These are phyloP conservation scores for Aspergillus vadensis DNA, from an alignment of 2,329 filamentous ascomycete genomes.

Conservation along the genomic window DNA sequence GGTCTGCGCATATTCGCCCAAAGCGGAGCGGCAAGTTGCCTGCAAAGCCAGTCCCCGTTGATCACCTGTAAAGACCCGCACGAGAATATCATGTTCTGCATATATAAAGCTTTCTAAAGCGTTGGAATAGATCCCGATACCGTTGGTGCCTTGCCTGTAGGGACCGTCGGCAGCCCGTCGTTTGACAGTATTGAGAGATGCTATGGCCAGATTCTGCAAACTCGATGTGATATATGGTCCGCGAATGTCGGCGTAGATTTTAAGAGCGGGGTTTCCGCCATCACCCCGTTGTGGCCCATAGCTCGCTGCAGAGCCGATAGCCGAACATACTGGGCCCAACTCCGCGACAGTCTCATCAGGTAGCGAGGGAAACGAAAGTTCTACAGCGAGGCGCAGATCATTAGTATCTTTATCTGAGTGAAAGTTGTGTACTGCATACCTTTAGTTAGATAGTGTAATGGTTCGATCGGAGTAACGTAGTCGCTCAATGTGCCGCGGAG, in stretches of 20 bases:
- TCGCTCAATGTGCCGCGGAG: conserved; percentile 79
- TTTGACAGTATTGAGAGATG: conserved; percentile 79
- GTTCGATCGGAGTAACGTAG: conserved; percentile 79
- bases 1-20: conserved; percentile 82
- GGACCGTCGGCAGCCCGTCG: conserved; percentile 75
- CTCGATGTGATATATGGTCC: conserved; percentile 83
- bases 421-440: conserved; percentile 47
- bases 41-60: conserved; percentile 81
- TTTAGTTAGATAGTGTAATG: conserved; percentile 90
- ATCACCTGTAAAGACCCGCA: conserved; percentile 79
- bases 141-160: conserved; percentile 86
- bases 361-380: conserved; percentile 76
- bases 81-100: conserved; percentile 89
- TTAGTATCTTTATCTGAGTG: conserved; percentile 35
- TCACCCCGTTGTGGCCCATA: conserved; percentile 53
- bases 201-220: conserved; percentile 81
- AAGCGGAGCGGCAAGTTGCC: conserved; percentile 72
- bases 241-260: conserved; percentile 81
- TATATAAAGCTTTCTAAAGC: conserved; percentile 84
- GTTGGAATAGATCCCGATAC: conserved; percentile 84
- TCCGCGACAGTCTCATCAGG: conserved; percentile 74
- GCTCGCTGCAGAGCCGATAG: conserved; percentile 65
- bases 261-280: conserved; percentile 70
- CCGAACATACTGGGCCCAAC: conserved; percentile 75
- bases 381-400: conserved; percentile 32